Evolutionary conservation across 805 yeast species (phyloP), one percentile per base, ranked within the genome.

Genomic region (Pichia eremophila): DNA sequence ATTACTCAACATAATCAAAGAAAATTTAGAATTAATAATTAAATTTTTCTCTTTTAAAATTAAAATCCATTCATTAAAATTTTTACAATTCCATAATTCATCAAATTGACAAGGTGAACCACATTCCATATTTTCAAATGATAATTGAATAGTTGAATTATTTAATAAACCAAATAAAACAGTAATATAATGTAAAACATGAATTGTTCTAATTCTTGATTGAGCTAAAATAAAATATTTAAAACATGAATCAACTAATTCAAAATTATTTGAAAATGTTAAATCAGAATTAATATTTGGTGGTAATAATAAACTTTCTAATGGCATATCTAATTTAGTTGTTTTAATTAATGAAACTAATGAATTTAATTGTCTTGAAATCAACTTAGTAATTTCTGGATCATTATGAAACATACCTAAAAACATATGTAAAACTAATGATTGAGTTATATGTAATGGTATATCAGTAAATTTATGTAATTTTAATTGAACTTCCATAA

Each of bases 71-170:
- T 75, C 77, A 3, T 54, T 46, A 6, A 74, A 60, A 45, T 71
- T 65, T 25, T 67, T 71, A 47, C 81, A 72, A 41, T 70, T 68
- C 83, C 89, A 85, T 46, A 84, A 64, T 12, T 66, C 69, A 58
- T 82, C 87, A 53, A 73, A 63, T 25, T 66, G 65, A 59, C 88
- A 81, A 36, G 81, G 83, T 11, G 78, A 72, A 39, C 93, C 93
- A 59, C 83, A 78, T 47, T 71, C 71, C 47, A 84, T 66, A 49
- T 74, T 80, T 44, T 56, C 58, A 6, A 67, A 63, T 31, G 59
- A 60, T 48, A 77, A 57, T 17, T 70, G 69, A 18, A 72, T 62
- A 2, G 66, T 61, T 10, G 68, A 57, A 2, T 76, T 78, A 34
- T 73, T 62, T 41, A 76, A 56, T 15, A 71, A 64, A 2, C 77